phyloP scores from a whole-genome alignment of 495 filamentous ascomycete genomes.

The Geopyxis carbonaria region DNA sequence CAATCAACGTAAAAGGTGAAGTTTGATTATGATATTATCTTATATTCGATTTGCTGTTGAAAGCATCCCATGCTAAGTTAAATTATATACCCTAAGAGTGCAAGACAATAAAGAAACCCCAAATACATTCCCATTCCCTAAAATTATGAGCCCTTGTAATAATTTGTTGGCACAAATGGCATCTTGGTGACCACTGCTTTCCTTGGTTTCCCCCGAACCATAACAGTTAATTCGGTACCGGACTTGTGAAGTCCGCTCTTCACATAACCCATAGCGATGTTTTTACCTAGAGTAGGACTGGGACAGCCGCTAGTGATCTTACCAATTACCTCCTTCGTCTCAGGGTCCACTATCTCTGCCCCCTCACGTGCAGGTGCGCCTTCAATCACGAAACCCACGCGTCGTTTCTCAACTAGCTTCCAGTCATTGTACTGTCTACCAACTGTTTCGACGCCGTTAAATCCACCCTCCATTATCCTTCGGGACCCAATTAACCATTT shows the following conservation, averaged over 20 bases:
- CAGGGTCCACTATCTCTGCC: conserved; percentile 51
- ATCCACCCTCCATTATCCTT: conserved; percentile 39
- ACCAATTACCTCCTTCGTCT: conserved; percentile 39
- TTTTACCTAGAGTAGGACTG: conserved; percentile 64
- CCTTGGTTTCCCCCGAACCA: conserved; percentile 65
- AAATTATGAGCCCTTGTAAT: conserved; percentile 43
- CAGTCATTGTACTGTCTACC: conserved; percentile 15
- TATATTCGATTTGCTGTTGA: no score
- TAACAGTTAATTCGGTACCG: conserved; percentile 65
- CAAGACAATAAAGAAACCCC: no score
- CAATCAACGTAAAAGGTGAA: no score
- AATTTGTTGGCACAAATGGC: conserved; percentile 81
- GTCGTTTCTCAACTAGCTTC: conserved; percentile 46
- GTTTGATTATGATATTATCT: no score
- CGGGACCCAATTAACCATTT: conserved; percentile 72
- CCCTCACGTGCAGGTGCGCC: conserved; percentile 85
- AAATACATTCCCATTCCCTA: no score
- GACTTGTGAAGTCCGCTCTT: conserved; percentile 66
- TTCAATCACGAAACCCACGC: conserved; percentile 68
- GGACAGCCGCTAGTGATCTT: conserved; percentile 83
- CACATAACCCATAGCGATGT: conserved; percentile 94
- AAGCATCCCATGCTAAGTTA: no score
- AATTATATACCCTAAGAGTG: no score
- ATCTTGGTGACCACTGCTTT: conserved; percentile 74
- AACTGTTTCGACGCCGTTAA: conserved; percentile 60